Conservation (phyloP, 306 rosid species). For the Casuarina glauca region DNA sequence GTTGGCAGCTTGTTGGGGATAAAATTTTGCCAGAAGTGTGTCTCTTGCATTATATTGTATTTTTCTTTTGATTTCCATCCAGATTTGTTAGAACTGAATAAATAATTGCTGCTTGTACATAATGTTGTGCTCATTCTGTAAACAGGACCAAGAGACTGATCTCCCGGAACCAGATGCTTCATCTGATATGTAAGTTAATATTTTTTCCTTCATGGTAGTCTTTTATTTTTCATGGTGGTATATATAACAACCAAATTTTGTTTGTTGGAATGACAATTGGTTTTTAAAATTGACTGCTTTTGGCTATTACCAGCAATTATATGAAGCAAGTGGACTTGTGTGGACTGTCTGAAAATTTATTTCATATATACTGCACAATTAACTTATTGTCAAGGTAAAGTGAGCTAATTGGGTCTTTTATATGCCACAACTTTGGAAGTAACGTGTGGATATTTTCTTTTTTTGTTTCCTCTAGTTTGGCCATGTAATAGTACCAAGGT, state of each 20-base stretch:
- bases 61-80: not conserved
- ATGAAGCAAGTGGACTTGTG: not conserved
- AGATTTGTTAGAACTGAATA: not conserved
- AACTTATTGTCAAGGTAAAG: not conserved
- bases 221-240: not conserved
- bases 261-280: not conserved
- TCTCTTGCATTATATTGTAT: conserved; percentile 13
- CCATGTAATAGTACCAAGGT: not conserved
- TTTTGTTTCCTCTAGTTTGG: not conserved
- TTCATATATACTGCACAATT: not conserved
- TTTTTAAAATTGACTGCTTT: not conserved
- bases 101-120: not conserved
- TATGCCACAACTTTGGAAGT: not conserved
- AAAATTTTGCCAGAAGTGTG: conserved; percentile 43
- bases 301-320: not conserved
- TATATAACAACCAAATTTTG: not conserved
- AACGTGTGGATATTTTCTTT: not conserved
- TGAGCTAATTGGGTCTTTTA: not conserved
- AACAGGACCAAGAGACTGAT: conserved; percentile 47
- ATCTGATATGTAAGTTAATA: conserved; percentile 47
- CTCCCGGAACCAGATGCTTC: conserved; percentile 39
- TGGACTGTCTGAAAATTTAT: not conserved
- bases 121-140: conserved; percentile 3
- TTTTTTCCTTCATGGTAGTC: not conserved
- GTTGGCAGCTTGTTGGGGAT: conserved; percentile 43